These are phyloP conservation scores for Penicillium sclerotiorum DNA, from an alignment of 2,329 filamentous ascomycete genomes.

Conservation along the genomic window DNA sequence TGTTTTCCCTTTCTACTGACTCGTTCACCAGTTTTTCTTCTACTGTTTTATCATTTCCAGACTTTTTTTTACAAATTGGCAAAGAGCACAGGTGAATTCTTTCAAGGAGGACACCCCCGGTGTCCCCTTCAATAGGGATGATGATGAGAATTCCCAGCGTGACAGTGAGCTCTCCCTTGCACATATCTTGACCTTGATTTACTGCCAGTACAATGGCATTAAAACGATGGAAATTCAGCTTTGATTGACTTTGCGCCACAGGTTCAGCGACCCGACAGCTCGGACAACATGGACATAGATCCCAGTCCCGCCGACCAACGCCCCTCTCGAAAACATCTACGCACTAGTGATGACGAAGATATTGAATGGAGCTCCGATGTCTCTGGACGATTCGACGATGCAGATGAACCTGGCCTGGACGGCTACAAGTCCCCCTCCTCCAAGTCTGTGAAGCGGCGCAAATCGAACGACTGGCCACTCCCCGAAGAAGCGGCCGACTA, in stretches of 20 bases:
- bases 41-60: not conserved
- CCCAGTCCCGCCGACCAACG: constrained; percentile 20
- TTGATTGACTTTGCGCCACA: constrained; percentile 9
- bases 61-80: not conserved
- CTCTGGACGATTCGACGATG: constrained; percentile 40
- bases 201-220: not conserved
- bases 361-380: constrained; percentile 34
- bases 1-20: not conserved
- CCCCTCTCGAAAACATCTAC: constrained; percentile 35
- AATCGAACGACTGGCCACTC: constrained; percentile 51
- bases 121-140: constrained; percentile 16
- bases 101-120: constrained; percentile 16
- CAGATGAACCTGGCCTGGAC: constrained; percentile 32
- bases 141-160: constrained; percentile 11
- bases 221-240: constrained; percentile 14
- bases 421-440: constrained; percentile 23
- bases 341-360: constrained; percentile 23
- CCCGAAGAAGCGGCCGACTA: constrained; percentile 27
- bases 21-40: not conserved
- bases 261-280: constrained; percentile 9
- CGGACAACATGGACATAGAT: constrained; percentile 21
- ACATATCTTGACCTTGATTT: constrained; percentile 7
- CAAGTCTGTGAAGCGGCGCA: constrained; percentile 46
- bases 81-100: not conserved
- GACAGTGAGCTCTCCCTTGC: constrained; percentile 22